Conservation (phyloP, 176 grass and related monocot species). For the Oryza glaberrima region DNA sequence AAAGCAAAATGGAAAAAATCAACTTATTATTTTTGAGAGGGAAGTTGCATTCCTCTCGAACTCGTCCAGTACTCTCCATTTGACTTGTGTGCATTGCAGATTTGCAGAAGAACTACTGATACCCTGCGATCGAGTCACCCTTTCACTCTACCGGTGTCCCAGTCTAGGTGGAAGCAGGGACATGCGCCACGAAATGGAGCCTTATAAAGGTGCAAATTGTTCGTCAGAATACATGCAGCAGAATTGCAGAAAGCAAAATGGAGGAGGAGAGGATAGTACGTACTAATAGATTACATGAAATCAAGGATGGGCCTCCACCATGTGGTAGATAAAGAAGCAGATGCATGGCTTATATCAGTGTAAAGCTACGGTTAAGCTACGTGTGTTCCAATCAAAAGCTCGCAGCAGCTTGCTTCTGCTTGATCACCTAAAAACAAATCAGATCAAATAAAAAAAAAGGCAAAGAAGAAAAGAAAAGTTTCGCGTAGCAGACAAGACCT, state of each 20-base stretch:
- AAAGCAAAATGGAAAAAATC: no score
- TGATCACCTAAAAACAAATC: conserved; percentile 27
- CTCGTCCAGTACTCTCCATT: no score
- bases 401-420: background rate
- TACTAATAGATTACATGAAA: conserved; percentile 38
- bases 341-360: conserved; percentile 21
- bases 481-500: conserved; percentile 30
- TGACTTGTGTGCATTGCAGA: no score
- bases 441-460: background rate
- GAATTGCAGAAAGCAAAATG: conserved; percentile 39
- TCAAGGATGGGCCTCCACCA: conserved; percentile 46
- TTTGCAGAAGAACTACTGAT: no score
- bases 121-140: no score
- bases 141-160: no score
- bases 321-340: conserved; percentile 26
- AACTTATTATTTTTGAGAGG: no score
- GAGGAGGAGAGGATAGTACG: background rate
- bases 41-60: no score
- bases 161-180: no score
- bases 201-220: background rate
- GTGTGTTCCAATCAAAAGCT: conserved; percentile 27
- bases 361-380: conserved; percentile 10
- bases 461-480: background rate
- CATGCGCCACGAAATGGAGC: background rate
- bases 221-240: background rate